Conservation (phyloP, 1,284 basidiomycete genomes). For the Moesziomyces aphidis region DNA sequence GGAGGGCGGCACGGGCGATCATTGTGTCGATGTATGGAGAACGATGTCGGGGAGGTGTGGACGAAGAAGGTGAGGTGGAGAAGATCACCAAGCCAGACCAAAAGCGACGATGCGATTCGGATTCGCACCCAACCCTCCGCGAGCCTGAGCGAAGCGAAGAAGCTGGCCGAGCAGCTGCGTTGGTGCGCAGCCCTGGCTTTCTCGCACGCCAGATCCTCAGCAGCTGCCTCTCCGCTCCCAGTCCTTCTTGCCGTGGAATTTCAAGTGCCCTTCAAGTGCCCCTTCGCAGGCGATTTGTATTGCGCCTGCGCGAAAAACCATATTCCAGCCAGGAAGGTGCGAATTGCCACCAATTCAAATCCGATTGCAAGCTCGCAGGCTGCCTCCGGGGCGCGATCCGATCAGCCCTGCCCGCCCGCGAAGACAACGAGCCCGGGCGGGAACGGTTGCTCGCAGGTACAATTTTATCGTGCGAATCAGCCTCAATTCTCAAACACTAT, state of each 20-base stretch:
- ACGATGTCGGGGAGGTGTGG: conserved; percentile 1
- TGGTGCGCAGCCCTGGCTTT: conserved; percentile 1
- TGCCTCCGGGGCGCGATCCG: conserved; percentile 9
- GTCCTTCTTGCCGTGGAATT: too few relatives aligned
- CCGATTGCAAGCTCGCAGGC: not conserved
- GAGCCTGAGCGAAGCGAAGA: conserved; percentile 21
- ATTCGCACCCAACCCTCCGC: too few relatives aligned
- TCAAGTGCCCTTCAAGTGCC: too few relatives aligned
- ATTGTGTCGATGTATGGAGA: conserved; percentile 11
- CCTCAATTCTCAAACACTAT: too few relatives aligned
- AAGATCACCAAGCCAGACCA: not conserved
- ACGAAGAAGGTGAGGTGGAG: conserved; percentile 4
- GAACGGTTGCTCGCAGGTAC: conserved; percentile 3
- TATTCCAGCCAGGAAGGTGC: not conserved
- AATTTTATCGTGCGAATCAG: conserved; percentile 28
- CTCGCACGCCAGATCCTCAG: conserved; percentile 29
- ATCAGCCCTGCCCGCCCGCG: conserved; percentile 11
- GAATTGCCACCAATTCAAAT: conserved; percentile 4
- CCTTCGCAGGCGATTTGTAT: conserved; percentile 3
- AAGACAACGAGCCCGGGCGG: conserved; percentile 8
- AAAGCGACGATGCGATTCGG: conserved; percentile 2
- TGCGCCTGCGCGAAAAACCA: not conserved
- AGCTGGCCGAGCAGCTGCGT: not conserved
- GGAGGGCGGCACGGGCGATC: conserved; percentile 43
- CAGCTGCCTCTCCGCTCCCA: not conserved